Conservation (phyloP, 306 rosid genomes). For the Carpinus viminea region DNA sequence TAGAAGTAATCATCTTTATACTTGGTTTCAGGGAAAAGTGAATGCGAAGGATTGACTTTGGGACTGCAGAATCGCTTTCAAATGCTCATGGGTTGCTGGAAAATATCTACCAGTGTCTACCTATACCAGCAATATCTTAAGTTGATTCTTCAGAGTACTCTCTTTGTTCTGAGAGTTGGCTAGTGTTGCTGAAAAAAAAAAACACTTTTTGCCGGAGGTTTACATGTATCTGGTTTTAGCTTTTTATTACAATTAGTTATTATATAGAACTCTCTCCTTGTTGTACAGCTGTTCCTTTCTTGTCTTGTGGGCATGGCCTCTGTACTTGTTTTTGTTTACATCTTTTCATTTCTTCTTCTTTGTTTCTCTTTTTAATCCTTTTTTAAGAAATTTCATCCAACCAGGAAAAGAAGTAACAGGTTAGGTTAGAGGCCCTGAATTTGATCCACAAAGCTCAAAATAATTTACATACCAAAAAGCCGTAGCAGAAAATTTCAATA, state of each 20-base stretch:
- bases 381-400: too few relatives aligned
- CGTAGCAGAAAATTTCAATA: too few relatives aligned
- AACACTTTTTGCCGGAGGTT: not conserved
- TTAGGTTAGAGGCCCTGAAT: too few relatives aligned
- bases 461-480: too few relatives aligned
- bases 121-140: not conserved
- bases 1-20: not conserved
- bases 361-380: too few relatives aligned
- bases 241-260: not conserved
- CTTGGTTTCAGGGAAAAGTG: not conserved
- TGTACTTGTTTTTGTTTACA: not conserved
- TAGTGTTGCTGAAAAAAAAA: too few relatives aligned
- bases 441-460: too few relatives aligned
- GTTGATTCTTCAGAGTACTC: not conserved
- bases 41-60: not conserved
- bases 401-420: too few relatives aligned
- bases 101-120: not conserved
- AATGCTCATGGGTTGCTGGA: not conserved
- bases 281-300: not conserved
- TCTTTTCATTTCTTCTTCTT: not conserved
- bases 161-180: not conserved
- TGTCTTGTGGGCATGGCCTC: not conserved
- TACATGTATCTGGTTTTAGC: not conserved
- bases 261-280: not conserved
- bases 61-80: not conserved